A percentile compares a stretch with the other conserved stretches of the same genome.
Conservation (phyloP, 2,329 filamentous ascomycete species). For the Stachybotrys elegans region DNA sequence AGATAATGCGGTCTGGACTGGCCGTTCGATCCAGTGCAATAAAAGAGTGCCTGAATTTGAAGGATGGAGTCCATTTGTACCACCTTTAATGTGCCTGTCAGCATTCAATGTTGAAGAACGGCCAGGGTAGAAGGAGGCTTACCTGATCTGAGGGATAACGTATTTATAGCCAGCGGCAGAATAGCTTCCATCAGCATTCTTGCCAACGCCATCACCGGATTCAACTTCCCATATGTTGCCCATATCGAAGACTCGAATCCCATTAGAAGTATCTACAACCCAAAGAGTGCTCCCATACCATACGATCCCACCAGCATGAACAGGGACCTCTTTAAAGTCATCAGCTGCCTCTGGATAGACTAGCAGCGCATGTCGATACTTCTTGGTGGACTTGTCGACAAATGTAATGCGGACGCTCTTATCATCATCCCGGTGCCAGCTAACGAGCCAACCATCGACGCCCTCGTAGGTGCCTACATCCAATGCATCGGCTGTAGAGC, state of each 20-base stretch:
- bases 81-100: constrained; percentile 8
- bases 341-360: constrained; percentile 26
- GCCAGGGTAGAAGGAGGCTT: constrained; percentile 2
- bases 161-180: constrained; percentile 26
- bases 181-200: constrained; percentile 19
- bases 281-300: constrained; percentile 30
- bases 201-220: constrained; percentile 24
- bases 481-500: constrained; percentile 25
- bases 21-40: constrained; percentile 29
- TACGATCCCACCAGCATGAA: constrained; percentile 29
- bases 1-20: constrained; percentile 22
- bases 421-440: constrained; percentile 25
- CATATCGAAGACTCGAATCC: constrained; percentile 30
- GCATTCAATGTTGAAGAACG: not conserved
- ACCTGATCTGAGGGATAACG: constrained; percentile 28
- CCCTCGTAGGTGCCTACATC: constrained; percentile 24
- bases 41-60: constrained; percentile 27
- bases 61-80: constrained; percentile 18
- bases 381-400: constrained; percentile 20
- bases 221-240: constrained; percentile 29
- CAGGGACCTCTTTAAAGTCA: constrained; percentile 22
- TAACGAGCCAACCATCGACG: constrained; percentile 26
- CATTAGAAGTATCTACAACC: constrained; percentile 27
- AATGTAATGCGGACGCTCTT: constrained; percentile 25
- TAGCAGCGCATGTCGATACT: constrained; percentile 27